Percentiles rank a stretch among this genome's conserved stretches.
Conservation (phyloP, 2,329 filamentous ascomycete genomes). For the Colletotrichum agaves region DNA sequence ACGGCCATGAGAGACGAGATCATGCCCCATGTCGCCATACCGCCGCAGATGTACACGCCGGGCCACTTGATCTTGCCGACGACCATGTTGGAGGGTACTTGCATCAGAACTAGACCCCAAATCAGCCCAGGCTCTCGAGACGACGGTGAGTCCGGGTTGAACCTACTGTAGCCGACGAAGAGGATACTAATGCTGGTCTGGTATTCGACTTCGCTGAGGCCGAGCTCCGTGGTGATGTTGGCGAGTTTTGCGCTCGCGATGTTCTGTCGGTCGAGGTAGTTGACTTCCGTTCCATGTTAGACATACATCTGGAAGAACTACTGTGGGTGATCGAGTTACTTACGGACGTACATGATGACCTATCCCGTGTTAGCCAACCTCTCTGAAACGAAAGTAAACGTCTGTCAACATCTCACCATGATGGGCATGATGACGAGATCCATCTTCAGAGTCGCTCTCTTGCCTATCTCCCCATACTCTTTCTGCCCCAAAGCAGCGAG, state of each 20-base stretch:
- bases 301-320: rapidly evolving
- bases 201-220: constrained; percentile 47
- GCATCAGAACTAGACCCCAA: constrained; percentile 43
- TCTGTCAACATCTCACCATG: constrained; percentile 22
- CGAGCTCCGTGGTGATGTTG: constrained; percentile 46
- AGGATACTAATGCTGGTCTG: constrained; percentile 52
- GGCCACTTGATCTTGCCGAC: constrained; percentile 39
- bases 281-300: constrained; percentile 25
- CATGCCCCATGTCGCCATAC: constrained; percentile 41
- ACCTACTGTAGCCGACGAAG: constrained; percentile 48
- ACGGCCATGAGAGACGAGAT: constrained; percentile 53
- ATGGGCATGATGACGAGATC: constrained; percentile 42
- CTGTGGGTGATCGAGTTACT: not conserved
- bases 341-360: constrained; percentile 42
- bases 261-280: constrained; percentile 45
- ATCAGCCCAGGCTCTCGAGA: not conserved
- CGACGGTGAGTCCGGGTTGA: not conserved
- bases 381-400: not conserved
- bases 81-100: constrained; percentile 50
- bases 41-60: constrained; percentile 40
- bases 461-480: constrained; percentile 38
- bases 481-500: constrained; percentile 38
- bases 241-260: constrained; percentile 48
- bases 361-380: not conserved
- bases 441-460: constrained; percentile 39